These are phyloP conservation scores for Cladobotryum protrusum DNA, from an alignment of 2,329 filamentous ascomycete genomes.

Conservation along the genomic window DNA sequence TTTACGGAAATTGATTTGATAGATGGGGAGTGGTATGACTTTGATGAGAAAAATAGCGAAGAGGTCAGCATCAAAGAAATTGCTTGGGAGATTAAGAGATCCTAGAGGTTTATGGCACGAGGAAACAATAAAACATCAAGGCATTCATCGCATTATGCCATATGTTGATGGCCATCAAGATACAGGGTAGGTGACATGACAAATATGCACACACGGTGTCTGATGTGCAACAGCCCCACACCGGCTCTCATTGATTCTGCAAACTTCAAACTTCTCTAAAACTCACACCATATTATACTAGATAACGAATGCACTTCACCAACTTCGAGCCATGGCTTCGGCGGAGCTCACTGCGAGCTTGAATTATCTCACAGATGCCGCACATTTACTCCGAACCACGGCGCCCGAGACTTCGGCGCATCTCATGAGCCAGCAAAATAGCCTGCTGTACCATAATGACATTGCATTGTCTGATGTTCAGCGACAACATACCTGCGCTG, in stretches of 20 bases:
- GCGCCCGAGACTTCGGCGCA: conserved; percentile 54
- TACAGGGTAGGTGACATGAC: neutral
- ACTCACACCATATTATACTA: neutral
- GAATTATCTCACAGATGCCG: conserved; percentile 51
- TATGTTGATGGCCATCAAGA: neutral
- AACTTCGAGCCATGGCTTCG: conserved; percentile 13
- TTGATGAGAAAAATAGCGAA: conserved; percentile 86
- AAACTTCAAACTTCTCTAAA: neutral
- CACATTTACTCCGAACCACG: conserved; percentile 47
- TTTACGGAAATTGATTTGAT: conserved; percentile 76
- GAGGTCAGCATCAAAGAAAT: conserved; percentile 90
- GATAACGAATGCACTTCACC: neutral
- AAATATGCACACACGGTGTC: neutral
- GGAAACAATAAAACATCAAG: neutral
- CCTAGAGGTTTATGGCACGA: neutral
- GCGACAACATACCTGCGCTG: conserved; percentile 49
- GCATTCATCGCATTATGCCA: neutral
- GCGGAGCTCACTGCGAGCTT: conserved; percentile 23
- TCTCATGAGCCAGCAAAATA: conserved; percentile 49
- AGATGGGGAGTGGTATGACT: conserved; percentile 97
- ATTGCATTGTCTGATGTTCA: conserved; percentile 41
- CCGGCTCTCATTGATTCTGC: neutral
- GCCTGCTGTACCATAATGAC: conserved; percentile 42
- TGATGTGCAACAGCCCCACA: neutral
- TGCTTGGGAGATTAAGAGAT: conserved; percentile 73